phyloP scores from a whole-genome alignment of 78 protist species.

The Dictyostelium brefeldianum region DNA sequence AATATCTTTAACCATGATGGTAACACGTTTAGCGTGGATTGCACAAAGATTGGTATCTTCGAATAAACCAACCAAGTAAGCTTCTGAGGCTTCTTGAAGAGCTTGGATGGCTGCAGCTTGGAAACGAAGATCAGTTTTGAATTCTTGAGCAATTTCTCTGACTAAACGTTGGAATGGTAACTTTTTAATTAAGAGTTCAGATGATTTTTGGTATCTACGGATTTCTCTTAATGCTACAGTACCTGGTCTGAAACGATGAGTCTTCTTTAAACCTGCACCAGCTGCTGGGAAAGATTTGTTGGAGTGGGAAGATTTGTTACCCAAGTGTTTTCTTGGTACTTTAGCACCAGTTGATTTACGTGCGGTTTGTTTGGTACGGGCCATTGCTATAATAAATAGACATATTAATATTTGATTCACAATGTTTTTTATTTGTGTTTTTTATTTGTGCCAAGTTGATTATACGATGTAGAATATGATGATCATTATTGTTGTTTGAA shows the following conservation, averaged over 20 bases:
- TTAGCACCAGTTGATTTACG: conserved; percentile 97
- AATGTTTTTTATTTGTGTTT: too few relatives aligned
- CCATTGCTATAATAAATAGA: conserved; percentile 87
- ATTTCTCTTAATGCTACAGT: conserved; percentile 96
- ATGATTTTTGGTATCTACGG: conserved; percentile 94
- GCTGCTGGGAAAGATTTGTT: conserved; percentile 40
- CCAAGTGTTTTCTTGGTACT: conserved; percentile 90
- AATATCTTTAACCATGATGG: conserved; percentile 95
- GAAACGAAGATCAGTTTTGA: conserved; percentile 95
- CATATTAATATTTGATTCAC: too few relatives aligned
- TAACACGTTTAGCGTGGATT: conserved; percentile 96
- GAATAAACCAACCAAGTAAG: conserved; percentile 95
- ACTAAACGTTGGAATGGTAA: conserved; percentile 90
- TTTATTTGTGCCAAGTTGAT: too few relatives aligned
- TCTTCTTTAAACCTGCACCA: conserved; percentile 84
- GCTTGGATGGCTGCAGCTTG: conserved; percentile 95
- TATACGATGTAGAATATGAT: too few relatives aligned
- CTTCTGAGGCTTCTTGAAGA: conserved; percentile 97
- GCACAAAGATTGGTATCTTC: conserved; percentile 97
- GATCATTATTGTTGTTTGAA: too few relatives aligned
- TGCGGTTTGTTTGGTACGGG: conserved; percentile 98
- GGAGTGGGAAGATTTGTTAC: conserved; percentile 93
- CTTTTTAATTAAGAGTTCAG: conserved; percentile 93
- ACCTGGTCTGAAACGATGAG: conserved; percentile 96
- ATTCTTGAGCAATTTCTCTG: conserved; percentile 87